Evolutionary conservation across 345 rosid genomes (phyloP).

Genomic region (Arabis alpina): DNA sequence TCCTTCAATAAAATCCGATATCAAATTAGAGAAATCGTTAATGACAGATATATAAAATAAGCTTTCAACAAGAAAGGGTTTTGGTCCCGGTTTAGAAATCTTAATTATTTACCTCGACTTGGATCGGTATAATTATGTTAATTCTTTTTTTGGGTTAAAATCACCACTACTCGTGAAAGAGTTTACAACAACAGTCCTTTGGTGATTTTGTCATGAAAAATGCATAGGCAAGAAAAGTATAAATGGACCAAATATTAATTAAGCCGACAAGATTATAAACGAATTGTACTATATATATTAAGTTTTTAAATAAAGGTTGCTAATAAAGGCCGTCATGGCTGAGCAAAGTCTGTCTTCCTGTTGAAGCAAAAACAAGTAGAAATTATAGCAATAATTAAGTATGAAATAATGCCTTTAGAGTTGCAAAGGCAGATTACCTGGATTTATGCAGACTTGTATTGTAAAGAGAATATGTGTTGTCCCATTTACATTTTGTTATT

Average conservation of each 20-base stretch:
- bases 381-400: conserved; percentile 19
- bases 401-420: conserved; percentile 28
- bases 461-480: conserved; percentile 42
- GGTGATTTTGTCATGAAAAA: conserved; percentile 6
- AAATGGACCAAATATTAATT: conserved; percentile 2
- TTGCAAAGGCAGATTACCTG: conserved; percentile 42
- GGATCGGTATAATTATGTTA: neutral
- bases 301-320: conserved; percentile 10
- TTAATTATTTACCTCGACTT: neutral
- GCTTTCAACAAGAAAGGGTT: neutral
- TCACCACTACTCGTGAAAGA: neutral
- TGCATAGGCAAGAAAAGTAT: neutral
- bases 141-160: no score
- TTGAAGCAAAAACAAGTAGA: conserved; percentile 36
- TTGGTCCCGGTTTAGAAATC: neutral
- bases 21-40: neutral
- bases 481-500: conserved; percentile 23
- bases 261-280: conserved; percentile 33
- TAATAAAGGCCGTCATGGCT: conserved; percentile 34
- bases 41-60: neutral
- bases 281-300: conserved; percentile 23
- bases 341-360: conserved; percentile 35
- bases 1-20: neutral
- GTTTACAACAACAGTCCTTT: no score
- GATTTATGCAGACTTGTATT: conserved; percentile 40